phyloP scores from a whole-genome alignment of 192 early-diverging fungal species.

The Coemansia sp. region DNA sequence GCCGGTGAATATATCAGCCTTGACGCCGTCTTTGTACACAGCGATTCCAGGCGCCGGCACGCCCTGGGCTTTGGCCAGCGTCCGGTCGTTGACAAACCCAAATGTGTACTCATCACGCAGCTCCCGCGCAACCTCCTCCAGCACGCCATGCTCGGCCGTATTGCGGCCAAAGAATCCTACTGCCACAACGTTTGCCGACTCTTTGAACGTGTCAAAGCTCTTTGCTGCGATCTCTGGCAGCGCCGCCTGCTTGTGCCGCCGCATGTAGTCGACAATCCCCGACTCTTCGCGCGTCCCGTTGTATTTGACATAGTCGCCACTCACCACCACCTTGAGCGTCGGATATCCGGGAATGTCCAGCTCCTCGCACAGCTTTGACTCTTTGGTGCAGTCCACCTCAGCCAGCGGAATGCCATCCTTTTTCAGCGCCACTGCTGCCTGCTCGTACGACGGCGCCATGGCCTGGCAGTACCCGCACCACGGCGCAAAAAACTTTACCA shows the following conservation, averaged over 20 bases:
- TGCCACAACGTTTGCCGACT: conserved; percentile 78
- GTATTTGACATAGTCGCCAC: conserved; percentile 69
- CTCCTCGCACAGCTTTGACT: conserved; percentile 75
- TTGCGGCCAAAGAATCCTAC: conserved; percentile 72
- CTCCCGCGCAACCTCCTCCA: conserved; percentile 66
- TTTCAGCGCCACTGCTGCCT: conserved; percentile 82
- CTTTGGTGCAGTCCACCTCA: conserved; percentile 95
- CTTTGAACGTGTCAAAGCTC: conserved; percentile 66
- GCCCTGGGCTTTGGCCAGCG: conserved; percentile 53
- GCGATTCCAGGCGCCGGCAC: conserved; percentile 67
- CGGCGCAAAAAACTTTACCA: conserved; percentile 96
- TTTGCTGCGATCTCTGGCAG: conserved; percentile 64
- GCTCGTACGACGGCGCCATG: conserved; percentile 88
- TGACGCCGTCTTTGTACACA: conserved; percentile 84
- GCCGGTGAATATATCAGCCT: conserved; percentile 64
- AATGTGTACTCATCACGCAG: conserved; percentile 87
- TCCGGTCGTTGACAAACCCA: conserved; percentile 68
- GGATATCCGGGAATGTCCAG: conserved; percentile 83
- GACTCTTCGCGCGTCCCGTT: conserved; percentile 83
- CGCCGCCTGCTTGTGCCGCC: conserved; percentile 81
- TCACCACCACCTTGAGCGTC: conserved; percentile 82
- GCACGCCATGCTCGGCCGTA: conserved; percentile 60
- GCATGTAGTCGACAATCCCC: conserved; percentile 86
- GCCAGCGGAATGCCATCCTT: conserved; percentile 70
- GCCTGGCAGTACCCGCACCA: conserved; percentile 88